Evolutionary conservation across 495 filamentous ascomycete genomes (phyloP).

Genomic region (Aspergillus sclerotiicarbonarius): DNA sequence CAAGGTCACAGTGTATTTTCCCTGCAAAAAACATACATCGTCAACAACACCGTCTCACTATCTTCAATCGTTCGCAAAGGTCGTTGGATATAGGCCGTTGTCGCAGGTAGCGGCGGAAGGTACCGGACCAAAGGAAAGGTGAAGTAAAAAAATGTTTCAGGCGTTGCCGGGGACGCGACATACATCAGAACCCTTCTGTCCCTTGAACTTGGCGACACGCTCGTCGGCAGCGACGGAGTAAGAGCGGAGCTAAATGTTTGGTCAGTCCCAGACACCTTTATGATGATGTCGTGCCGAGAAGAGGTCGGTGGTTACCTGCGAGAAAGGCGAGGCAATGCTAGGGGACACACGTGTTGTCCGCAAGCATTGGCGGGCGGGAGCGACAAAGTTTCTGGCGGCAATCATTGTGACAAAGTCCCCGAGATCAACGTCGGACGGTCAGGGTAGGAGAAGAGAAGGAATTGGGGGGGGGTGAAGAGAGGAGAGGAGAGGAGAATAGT

Average conservation of each 20-base stretch:
- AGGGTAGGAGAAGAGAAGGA: conserved; percentile 28
- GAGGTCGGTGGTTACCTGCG: conserved; percentile 45
- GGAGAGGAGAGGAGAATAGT: conserved; percentile 19
- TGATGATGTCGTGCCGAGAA: background rate
- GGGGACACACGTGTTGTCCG: conserved; percentile 48
- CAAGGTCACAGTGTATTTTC: conserved; percentile 90
- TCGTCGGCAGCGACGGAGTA: conserved; percentile 59
- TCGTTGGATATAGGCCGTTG: background rate
- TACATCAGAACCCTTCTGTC: conserved; percentile 85
- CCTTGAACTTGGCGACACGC: conserved; percentile 88
- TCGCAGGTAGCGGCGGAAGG: conserved; percentile 14
- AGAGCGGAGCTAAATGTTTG: conserved; percentile 35
- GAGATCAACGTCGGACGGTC: conserved; percentile 24
- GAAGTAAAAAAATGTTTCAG: conserved; percentile 18
- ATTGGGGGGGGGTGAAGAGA: conserved; percentile 16
- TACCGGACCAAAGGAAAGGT: conserved; percentile 22
- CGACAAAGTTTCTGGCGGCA: conserved; percentile 55
- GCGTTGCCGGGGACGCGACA: conserved; percentile 26
- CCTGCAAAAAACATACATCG: conserved; percentile 49
- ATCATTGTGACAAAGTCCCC: conserved; percentile 52
- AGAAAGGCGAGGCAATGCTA: conserved; percentile 45
- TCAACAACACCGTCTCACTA: background rate
- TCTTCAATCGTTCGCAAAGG: conserved; percentile 11
- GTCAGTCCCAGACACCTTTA: conserved; percentile 25
- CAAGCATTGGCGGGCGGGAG: conserved; percentile 56